Base-by-base conservation (phyloP, 495 filamentous ascomycete genomes). In the Hyaloscypha hepaticicola region DNA sequence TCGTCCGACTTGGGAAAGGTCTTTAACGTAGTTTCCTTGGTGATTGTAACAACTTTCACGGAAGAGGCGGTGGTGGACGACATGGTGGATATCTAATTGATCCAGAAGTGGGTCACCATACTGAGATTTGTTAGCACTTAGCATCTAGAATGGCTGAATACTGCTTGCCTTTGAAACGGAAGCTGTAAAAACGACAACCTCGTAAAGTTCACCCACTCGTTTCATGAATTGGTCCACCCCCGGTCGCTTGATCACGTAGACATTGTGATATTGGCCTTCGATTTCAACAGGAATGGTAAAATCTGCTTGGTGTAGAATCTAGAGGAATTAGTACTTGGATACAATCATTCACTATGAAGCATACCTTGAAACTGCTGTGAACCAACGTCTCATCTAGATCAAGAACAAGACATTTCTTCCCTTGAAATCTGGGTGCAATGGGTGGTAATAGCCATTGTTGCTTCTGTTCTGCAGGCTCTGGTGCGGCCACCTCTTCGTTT, bases 241-340 rank as follows among this genome's bases (percentile, higher is more conserved):
- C 25, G 95, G 95, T 61, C 95, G 87, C 77, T 99, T 99, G 74
- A 98, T 98, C 56, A 99, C 95, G 74, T 99, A 99, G 53, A 99
- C 96, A 69, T 99, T 99, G 76, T 99, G 95, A 73, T 93, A 97
- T 74, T 97, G 95, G 19, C 95, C 95, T 76, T 99, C 95, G 64
- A 99, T 99, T 74, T 99, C 95, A 33, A 99, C 96, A 1, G 95
- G 95, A 73, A 99, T 98, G 14, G 96, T 99, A 71, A 99, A 97
- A 78, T 99, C 95, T 51, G 95, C 96, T 79, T 97, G 94, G 68
- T 98, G 91, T 51, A 99, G 85, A 68, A 98, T 93, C 95, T 99
- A 67, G 22, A 58, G 29, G 31, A 45, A 48, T 66, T 26, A 66
- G 55, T 38, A 38, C 1, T 28, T 61, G 19, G 12, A 27, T 11